Evolutionary conservation across 2,329 filamentous ascomycete species (phyloP).

Genomic region (Pestalotiopsis sp.): DNA sequence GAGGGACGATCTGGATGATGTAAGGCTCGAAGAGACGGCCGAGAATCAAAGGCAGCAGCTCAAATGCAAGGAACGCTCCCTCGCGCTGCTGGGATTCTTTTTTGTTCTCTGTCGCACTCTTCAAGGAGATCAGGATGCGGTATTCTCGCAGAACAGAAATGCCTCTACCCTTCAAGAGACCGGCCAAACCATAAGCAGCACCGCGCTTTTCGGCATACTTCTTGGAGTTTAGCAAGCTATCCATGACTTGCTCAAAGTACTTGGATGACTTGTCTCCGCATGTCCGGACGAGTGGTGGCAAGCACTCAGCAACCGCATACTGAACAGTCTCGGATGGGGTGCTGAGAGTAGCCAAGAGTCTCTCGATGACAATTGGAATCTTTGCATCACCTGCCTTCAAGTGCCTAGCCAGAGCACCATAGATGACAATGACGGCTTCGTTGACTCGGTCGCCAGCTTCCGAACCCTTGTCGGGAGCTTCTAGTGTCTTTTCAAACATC

Average conservation of each 20-base stretch:
- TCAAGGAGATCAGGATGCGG: conserved; percentile 81
- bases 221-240: conserved; percentile 83
- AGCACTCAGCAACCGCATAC: conserved; percentile 91
- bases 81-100: conserved; percentile 89
- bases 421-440: conserved; percentile 96
- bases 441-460: conserved; percentile 88
- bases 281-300: conserved; percentile 86
- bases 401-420: conserved; percentile 90
- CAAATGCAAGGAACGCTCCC: conserved; percentile 86
- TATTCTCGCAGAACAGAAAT: conserved; percentile 81
- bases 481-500: conserved; percentile 86
- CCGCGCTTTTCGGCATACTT: conserved; percentile 92
- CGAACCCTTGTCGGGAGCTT: conserved; percentile 79
- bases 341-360: conserved; percentile 83
- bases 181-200: conserved; percentile 91
- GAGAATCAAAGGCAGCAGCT: conserved; percentile 84
- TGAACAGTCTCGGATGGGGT: conserved; percentile 97
- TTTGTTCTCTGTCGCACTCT: conserved; percentile 88
- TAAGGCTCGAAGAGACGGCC: conserved; percentile 94
- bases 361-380: conserved; percentile 84
- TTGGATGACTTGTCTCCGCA: conserved; percentile 76
- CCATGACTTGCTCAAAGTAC: conserved; percentile 80
- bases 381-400: conserved; percentile 83
- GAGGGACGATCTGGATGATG: conserved; percentile 91
- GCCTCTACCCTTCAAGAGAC: conserved; percentile 86